phyloP scores from a whole-genome alignment of 2,329 filamentous ascomycete species.

The Penicillium palitans region DNA sequence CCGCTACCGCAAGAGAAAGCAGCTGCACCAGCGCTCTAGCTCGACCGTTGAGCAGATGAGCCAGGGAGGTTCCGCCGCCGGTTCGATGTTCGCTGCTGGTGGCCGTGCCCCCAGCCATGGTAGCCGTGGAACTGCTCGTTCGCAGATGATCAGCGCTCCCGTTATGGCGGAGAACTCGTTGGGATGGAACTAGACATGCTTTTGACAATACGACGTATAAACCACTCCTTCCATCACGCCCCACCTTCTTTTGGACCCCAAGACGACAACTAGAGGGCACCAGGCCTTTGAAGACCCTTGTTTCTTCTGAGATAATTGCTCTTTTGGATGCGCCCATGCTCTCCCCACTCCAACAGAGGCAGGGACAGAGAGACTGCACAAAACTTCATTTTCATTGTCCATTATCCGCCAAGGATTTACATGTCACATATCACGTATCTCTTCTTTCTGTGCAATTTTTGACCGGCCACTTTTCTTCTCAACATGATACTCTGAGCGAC shows the following conservation, averaged over 20 bases:
- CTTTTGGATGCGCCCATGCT: slow-evolving; percentile 2
- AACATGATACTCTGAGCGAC: slow-evolving; percentile 25
- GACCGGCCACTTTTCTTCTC: slow-evolving; percentile 24
- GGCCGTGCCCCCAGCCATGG: slow-evolving; percentile 55
- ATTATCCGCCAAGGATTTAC: slow-evolving; percentile 23
- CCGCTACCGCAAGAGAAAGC: slow-evolving; percentile 83
- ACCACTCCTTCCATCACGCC: slow-evolving; percentile 8
- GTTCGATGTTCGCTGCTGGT: slow-evolving; percentile 44
- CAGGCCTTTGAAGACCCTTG: not conserved
- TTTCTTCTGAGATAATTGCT: not conserved
- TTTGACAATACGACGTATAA: slow-evolving; percentile 18
- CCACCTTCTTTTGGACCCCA: slow-evolving; percentile 5
- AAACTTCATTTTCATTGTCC: slow-evolving; percentile 27
- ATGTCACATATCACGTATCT: slow-evolving; percentile 29
- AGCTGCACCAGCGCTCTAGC: slow-evolving; percentile 73
- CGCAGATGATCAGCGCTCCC: slow-evolving; percentile 79
- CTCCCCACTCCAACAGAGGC: slow-evolving; percentile 1
- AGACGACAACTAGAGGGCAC: slow-evolving; percentile 4
- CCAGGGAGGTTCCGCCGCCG: slow-evolving; percentile 55
- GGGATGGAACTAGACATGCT: slow-evolving; percentile 76
- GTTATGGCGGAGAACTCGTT: slow-evolving; percentile 93
- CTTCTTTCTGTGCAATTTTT: slow-evolving; percentile 28
- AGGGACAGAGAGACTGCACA: slow-evolving; percentile 23
- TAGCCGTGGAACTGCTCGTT: slow-evolving; percentile 68
- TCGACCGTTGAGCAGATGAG: slow-evolving; percentile 69